phyloP scores from a whole-genome alignment of 2,329 filamentous ascomycete genomes.

The Epichloe sylvatica region DNA sequence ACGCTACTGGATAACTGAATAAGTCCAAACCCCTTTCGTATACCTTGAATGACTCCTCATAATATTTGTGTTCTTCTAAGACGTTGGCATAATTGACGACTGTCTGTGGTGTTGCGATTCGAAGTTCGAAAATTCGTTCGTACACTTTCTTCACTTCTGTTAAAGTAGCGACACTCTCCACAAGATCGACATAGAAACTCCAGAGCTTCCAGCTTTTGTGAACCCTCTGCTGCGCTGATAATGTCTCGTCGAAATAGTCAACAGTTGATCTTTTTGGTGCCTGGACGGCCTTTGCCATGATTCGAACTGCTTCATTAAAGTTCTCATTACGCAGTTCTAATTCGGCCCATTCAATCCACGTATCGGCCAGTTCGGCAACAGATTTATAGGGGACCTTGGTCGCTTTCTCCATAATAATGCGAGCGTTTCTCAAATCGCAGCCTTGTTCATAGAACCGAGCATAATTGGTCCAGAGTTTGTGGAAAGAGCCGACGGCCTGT shows the following conservation, averaged over 20 bases:
- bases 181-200: slow-evolving; percentile 97
- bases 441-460: slow-evolving; percentile 92
- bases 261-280: slow-evolving; percentile 95
- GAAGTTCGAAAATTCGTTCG: slow-evolving; percentile 93
- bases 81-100: slow-evolving; percentile 97
- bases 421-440: slow-evolving; percentile 68
- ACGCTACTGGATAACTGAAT: slow-evolving; percentile 97
- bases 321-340: slow-evolving; percentile 95
- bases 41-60: slow-evolving; percentile 93
- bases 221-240: slow-evolving; percentile 88
- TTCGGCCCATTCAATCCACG: slow-evolving; percentile 99
- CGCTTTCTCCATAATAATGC: slow-evolving; percentile 93
- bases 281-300: slow-evolving; percentile 95
- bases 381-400: slow-evolving; percentile 97
- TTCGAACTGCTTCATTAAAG: slow-evolving; percentile 83
- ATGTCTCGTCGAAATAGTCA: slow-evolving; percentile 94
- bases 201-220: slow-evolving; percentile 99
- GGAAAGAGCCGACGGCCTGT: slow-evolving; percentile 84
- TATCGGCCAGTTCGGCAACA: slow-evolving; percentile 90
- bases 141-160: slow-evolving; percentile 92
- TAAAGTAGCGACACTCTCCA: slow-evolving; percentile 82
- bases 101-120: slow-evolving; percentile 94
- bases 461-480: slow-evolving; percentile 92
- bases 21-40: slow-evolving; percentile 93
- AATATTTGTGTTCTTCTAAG: slow-evolving; percentile 87